Conservation (phyloP, 2,329 filamentous ascomycete genomes). For the Fusarium proliferatum region DNA sequence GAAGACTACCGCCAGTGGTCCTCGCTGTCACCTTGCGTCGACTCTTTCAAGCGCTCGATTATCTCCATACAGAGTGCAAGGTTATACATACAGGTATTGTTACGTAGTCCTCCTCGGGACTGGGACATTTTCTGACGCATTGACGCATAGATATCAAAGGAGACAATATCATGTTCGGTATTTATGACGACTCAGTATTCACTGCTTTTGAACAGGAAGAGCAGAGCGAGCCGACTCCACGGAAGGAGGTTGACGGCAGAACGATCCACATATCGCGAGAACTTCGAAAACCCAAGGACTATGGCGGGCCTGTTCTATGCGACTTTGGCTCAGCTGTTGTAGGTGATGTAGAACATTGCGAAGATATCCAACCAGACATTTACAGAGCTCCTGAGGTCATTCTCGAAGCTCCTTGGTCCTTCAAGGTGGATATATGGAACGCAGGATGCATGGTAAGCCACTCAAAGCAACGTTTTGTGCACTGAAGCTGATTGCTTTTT, state of each 20-base stretch:
- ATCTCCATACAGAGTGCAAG: slow-evolving; percentile 57
- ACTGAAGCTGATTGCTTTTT: not conserved
- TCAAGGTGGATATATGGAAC: slow-evolving; percentile 64
- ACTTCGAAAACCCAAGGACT: slow-evolving; percentile 48
- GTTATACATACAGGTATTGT: slow-evolving; percentile 58
- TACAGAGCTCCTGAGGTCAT: slow-evolving; percentile 61
- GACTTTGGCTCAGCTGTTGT: slow-evolving; percentile 61
- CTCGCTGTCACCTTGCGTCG: slow-evolving; percentile 51
- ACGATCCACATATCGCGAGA: slow-evolving; percentile 57
- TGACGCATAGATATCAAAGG: slow-evolving; percentile 55
- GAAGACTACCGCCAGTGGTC: slow-evolving; percentile 50
- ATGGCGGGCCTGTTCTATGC: slow-evolving; percentile 55
- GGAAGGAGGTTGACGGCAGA: slow-evolving; percentile 55
- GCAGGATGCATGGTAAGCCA: slow-evolving; percentile 60
- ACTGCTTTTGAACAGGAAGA: slow-evolving; percentile 53
- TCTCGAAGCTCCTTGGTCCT: slow-evolving; percentile 57
- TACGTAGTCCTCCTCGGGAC: fast-evolving
- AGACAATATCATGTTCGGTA: slow-evolving; percentile 59
- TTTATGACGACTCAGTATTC: slow-evolving; percentile 54
- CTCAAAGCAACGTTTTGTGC: no score
- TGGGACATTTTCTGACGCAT: slow-evolving; percentile 5
- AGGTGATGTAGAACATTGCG: slow-evolving; percentile 47
- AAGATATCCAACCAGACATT: slow-evolving; percentile 54
- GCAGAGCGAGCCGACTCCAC: slow-evolving; percentile 51
- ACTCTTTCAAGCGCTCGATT: slow-evolving; percentile 58